Conservation (phyloP, 2,329 filamentous ascomycete species). For the Xylariales sp. region DNA sequence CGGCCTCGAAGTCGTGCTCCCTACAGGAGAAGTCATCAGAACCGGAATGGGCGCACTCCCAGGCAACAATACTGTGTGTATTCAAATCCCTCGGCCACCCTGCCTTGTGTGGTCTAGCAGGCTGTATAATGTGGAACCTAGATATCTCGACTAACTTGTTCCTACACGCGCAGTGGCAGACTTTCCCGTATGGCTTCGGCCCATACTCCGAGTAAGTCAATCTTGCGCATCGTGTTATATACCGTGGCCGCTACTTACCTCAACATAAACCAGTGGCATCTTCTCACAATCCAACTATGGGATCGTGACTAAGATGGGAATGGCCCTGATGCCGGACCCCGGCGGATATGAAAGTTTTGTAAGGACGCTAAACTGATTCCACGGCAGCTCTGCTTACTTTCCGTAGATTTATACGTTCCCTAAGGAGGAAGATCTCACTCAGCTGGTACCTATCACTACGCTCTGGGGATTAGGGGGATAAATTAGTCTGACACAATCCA, state of each 20-base stretch:
- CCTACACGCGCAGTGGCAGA: conserved; percentile 50
- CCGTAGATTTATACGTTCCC: conserved; percentile 57
- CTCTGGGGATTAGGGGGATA: not conserved
- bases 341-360: conserved; percentile 58
- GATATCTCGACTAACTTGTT: no score
- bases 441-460: conserved; percentile 47
- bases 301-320: conserved; percentile 65
- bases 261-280: conserved; percentile 51
- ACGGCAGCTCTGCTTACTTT: conserved; percentile 40
- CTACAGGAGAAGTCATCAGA: conserved; percentile 56
- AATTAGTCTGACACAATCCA: conserved; percentile 28
- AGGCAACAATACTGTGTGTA: conserved; percentile 48
- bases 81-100: no score
- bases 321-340: conserved; percentile 64
- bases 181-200: conserved; percentile 57
- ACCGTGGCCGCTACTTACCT: conserved; percentile 14
- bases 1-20: conserved; percentile 58
- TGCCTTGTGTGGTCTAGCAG: no score
- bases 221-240: not conserved
- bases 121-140: no score
- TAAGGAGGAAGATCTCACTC: conserved; percentile 60
- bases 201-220: conserved; percentile 50
- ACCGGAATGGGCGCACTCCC: conserved; percentile 56
- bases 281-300: conserved; percentile 64
- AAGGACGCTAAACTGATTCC: conserved; percentile 29